Conservation (phyloP, 108 stramenopile genomes). For the Conticribra guillardii region DNA sequence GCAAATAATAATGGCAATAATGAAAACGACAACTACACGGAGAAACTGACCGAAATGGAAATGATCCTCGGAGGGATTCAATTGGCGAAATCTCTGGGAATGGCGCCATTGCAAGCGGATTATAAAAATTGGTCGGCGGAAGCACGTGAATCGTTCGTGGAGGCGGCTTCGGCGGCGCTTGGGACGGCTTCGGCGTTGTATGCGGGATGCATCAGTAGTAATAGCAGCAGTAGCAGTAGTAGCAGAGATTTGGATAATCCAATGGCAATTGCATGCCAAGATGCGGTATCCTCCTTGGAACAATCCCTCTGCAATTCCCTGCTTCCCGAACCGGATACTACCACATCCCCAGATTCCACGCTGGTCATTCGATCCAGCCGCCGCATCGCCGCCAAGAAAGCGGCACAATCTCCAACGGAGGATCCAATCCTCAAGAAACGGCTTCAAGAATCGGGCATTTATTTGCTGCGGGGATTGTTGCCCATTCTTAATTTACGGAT, state of each 20-base stretch:
- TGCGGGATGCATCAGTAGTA: not conserved
- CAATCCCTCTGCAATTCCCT: constrained; percentile 30
- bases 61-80: constrained; percentile 35
- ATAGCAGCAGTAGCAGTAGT: not conserved
- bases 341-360: not conserved
- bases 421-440: constrained; percentile 3
- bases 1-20: constrained; percentile 6
- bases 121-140: constrained; percentile 75
- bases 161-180: constrained; percentile 53
- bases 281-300: constrained; percentile 29
- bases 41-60: constrained; percentile 28
- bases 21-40: constrained; percentile 13
- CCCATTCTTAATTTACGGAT: constrained; percentile 61
- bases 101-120: constrained; percentile 53
- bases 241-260: not conserved
- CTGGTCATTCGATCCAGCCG: not conserved
- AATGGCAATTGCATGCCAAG: constrained; percentile 21
- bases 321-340: too few species aligned
- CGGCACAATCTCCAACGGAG: not conserved
- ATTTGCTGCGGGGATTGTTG: constrained; percentile 62
- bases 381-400: not conserved
- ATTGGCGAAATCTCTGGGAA: constrained; percentile 30
- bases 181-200: constrained; percentile 57
- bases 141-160: constrained; percentile 64
- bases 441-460: constrained; percentile 57